Evolutionary conservation across 2,329 filamentous ascomycete genomes (phyloP), one percentile per base, ranked within the genome.

Genomic region (Clonostachys rosea): DNA sequence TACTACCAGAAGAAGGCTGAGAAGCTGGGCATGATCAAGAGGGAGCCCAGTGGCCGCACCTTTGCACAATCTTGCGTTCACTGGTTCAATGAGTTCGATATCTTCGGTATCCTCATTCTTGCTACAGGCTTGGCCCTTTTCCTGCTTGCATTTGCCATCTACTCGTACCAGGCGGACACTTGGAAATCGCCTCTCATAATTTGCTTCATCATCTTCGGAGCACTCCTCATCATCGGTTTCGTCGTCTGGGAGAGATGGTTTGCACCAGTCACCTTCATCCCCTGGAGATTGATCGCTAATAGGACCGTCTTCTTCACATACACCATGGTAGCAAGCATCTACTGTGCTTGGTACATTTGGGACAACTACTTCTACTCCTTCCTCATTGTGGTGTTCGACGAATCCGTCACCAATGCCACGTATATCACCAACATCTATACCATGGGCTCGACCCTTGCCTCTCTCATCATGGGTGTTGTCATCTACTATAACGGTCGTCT

Each of bases 81-180:
- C 57, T 78, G 78, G 49, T 50, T 71, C 4, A 60, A 78, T 34
- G 76, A 86, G 47, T 84, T 85, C 54, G 83, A 86, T 52, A 67
- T 74, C 5, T 50, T 77, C 4, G 82, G 83, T 1, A 71, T 84
- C 33, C 48, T 84, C 33, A 62, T 86, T 6, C 74, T 86, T 54
- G 71, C 75, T 5, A 68, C 63, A 5, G 83, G 81, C 5, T 70
- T 84, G 18, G 71, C 74, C 3, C 59, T 84, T 13, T 83, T 88
- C 56, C 64, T 88, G 13, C 73, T 89, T 0, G 84, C 85, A 1
- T 81, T 89, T 57, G 83, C 74, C 6, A 68, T 88, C 13, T 72
- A 76, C 16, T 52, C 55, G 7, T 56, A 59, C 3, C 71, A 75
- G 0, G 71, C 71, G 13, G 59, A 74, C 42, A 74, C 71, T 9